Base-by-base conservation (phyloP, 306 rosid species). In the Abrus precatorius region DNA sequence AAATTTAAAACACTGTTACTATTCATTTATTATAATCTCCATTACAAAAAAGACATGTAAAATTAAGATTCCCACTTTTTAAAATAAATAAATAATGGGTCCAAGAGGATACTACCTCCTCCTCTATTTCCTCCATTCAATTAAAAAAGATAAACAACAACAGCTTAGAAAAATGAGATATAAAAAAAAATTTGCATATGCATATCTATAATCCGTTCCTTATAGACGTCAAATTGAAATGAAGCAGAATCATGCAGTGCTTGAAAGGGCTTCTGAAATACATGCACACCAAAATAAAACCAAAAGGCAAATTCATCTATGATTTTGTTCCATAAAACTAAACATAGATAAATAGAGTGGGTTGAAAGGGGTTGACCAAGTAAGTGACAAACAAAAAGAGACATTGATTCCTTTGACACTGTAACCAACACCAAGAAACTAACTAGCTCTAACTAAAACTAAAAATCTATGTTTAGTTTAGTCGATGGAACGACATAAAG, bases 401-500 rank as follows among this genome's bases (percentile, higher is more conserved):
- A 20, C 81, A 27, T 50, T 52, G 69, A 77, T 50, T 36, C 29
- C 32, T 63, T 14, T 30, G 33, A 63, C 2, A 9, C 28, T 47
- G 6, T 6, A 5, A 3, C 5, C 1, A 60, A 47, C 71, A 60
- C 3, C 3, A 36, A 36, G 40, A 7, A 52, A 3, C 78, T 55
- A 73, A 9, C 9, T 29, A 49, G 43, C n/a, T 10, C 6, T 70
- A 50, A 33, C 45, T 70, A 45, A 45, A 2, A 45, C 7, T 8
- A 33, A 1, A 10, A 10, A 3, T 47, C 1, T 69, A 6, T 56
- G 7, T 32, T 0, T 55, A 5, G 6, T 2, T 61, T 85, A 90
- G 10, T 87, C 73, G 11, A 70, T 63, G 13, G 95, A 95, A 71
- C 97, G 97, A 76, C 99, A 95, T 29, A 95, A 78, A 81, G 99